Evolutionary conservation across 2,329 filamentous ascomycete species (phyloP).

Genomic region (Anthostomella pinea): DNA sequence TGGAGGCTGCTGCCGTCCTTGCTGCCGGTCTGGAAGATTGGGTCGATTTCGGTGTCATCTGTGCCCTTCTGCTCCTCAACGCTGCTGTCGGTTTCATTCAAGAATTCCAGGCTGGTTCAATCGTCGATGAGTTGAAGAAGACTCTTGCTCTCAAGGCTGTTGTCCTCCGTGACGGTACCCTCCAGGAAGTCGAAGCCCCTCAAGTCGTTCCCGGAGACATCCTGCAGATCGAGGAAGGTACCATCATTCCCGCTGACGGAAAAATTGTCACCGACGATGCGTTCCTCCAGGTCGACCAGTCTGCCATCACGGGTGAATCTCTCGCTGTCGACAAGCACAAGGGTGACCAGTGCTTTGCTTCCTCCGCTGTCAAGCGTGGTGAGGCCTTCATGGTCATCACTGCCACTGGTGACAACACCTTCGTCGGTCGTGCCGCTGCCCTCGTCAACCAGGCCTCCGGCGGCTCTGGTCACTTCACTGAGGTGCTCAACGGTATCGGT

Average conservation of each 20-base stretch:
- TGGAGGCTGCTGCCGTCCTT: conserved; percentile 82
- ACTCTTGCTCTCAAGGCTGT: conserved; percentile 84
- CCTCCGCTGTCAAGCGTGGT: conserved; percentile 87
- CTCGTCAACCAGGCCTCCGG: conserved; percentile 74
- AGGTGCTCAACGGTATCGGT: conserved; percentile 85
- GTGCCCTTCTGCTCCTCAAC: conserved; percentile 78
- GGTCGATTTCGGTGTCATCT: conserved; percentile 93
- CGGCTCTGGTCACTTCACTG: conserved; percentile 83
- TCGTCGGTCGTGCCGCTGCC: conserved; percentile 83
- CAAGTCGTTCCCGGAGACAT: conserved; percentile 90
- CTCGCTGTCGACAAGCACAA: conserved; percentile 87
- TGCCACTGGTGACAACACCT: conserved; percentile 84
- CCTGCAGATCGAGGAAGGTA: conserved; percentile 86
- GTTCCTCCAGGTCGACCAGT: conserved; percentile 89
- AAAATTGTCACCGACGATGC: conserved; percentile 79
- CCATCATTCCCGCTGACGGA: conserved; percentile 86
- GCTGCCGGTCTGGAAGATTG: conserved; percentile 83
- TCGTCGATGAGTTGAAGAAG: conserved; percentile 89
- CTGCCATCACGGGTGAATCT: conserved; percentile 87
- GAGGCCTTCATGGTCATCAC: conserved; percentile 81
- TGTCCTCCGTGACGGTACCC: conserved; percentile 75
- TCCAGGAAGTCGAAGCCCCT: conserved; percentile 76
- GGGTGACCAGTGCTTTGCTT: conserved; percentile 78
- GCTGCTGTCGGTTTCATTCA: conserved; percentile 83
- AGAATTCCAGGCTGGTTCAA: conserved; percentile 85